Percentiles rank a stretch among this genome's conserved stretches.
These are phyloP conservation scores for Gleditsia sinensis DNA, from an alignment of 306 rosid genomes.

Conservation along the genomic window DNA sequence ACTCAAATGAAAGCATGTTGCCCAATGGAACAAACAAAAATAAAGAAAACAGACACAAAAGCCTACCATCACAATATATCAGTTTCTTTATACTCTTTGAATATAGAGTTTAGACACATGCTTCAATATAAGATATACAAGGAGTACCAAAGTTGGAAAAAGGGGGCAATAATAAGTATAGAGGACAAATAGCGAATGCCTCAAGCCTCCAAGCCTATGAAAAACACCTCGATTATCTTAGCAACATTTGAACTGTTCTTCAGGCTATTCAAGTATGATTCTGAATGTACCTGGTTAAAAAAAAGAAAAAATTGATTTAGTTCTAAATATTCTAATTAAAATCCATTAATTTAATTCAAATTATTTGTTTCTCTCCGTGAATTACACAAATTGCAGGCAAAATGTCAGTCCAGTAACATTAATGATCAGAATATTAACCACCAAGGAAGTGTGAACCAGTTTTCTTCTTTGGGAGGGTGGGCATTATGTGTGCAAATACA, in stretches of 20 bases:
- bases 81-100: constrained; percentile 4
- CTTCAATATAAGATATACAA: constrained; percentile 8
- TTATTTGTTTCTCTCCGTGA: neutral
- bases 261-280: constrained; percentile 73
- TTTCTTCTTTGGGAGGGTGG: neutral
- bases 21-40: constrained; percentile 4
- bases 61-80: constrained; percentile 3
- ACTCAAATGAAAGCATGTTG: neutral
- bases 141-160: neutral
- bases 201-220: neutral
- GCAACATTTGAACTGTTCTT: constrained; percentile 80
- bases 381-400: neutral
- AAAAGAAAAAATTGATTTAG: constrained; percentile 17
- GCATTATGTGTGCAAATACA: too few relatives aligned
- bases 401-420: constrained; percentile 9
- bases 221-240: constrained; percentile 74
- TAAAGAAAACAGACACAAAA: constrained; percentile 17
- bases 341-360: neutral
- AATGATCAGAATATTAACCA: constrained; percentile 12
- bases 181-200: constrained; percentile 19
- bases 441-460: neutral
- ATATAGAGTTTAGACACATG: neutral
- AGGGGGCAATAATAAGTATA: neutral
- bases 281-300: constrained; percentile 72
- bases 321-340: neutral